These are phyloP conservation scores for Tephrocybe sp. DNA, from an alignment of 768 basidiomycete species.

Conservation along the genomic window DNA sequence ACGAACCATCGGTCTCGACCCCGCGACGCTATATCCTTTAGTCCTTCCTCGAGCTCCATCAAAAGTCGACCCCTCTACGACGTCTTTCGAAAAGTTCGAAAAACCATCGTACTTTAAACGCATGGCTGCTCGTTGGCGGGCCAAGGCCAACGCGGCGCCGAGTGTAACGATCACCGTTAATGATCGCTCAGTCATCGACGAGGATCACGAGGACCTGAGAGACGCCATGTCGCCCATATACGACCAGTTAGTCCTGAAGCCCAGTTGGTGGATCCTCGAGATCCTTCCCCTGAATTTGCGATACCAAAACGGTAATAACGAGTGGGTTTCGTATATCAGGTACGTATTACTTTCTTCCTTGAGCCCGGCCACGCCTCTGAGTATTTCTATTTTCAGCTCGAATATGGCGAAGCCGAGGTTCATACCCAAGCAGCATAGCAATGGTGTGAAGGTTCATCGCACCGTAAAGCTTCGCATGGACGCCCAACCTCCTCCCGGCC, in stretches of 20 bases:
- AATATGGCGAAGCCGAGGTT: conserved; percentile 38
- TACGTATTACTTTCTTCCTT: conserved; percentile 7
- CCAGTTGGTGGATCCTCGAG: conserved; percentile 64
- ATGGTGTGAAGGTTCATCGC: conserved; percentile 45
- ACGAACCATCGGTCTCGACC: conserved; percentile 43
- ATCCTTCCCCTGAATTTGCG: conserved; percentile 34
- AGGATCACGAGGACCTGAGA: conserved; percentile 53
- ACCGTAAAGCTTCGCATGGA: conserved; percentile 56
- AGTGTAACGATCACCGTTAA: not conserved
- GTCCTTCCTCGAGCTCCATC: conserved; percentile 34
- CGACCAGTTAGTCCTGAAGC: conserved; percentile 46
- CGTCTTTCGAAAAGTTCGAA: not conserved
- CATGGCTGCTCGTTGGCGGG: not conserved
- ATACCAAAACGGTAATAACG: conserved; percentile 31
- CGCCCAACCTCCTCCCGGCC: conserved; percentile 31
- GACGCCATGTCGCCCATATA: conserved; percentile 50
- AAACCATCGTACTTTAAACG: not conserved
- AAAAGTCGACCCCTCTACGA: conserved; percentile 15
- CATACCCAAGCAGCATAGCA: conserved; percentile 36
- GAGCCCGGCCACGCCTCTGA: not conserved
- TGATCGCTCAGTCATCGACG: conserved; percentile 15
- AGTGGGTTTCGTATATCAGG: conserved; percentile 25
- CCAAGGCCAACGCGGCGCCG: conserved; percentile 14
- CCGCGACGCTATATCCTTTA: conserved; percentile 34
- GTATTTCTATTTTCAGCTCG: conserved; percentile 6